Conservation (phyloP, 1,139 yeast genomes). For the Saccharomyces hybrid region DNA sequence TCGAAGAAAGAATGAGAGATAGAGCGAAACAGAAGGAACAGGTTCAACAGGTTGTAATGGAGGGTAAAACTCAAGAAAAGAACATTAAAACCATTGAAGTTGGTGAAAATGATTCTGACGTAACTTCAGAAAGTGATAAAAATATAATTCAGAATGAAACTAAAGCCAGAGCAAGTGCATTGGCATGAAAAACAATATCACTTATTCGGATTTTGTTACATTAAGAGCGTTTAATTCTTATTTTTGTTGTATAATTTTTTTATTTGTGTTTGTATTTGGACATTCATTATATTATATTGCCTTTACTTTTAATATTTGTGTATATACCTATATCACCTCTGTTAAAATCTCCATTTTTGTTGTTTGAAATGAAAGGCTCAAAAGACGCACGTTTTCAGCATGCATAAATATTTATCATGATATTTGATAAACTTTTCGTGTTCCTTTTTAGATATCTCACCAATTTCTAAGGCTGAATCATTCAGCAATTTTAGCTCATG, state of each 20-base stretch:
- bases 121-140: background rate
- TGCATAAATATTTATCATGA: slow-evolving; percentile 23
- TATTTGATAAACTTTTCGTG: slow-evolving; percentile 17
- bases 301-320: background rate
- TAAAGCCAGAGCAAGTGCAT: background rate
- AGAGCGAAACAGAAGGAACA: slow-evolving; percentile 98
- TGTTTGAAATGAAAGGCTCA: slow-evolving; percentile 5
- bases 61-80: slow-evolving; percentile 58
- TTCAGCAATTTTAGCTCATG: slow-evolving; percentile 16
- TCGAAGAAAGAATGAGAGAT: slow-evolving; percentile 97
- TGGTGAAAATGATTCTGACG: background rate
- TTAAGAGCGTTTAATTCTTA: background rate
- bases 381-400: slow-evolving; percentile 26
- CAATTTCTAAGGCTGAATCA: slow-evolving; percentile 14
- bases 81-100: slow-evolving; percentile 19
- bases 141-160: background rate
- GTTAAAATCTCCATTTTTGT: background rate
- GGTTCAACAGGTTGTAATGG: slow-evolving; percentile 98
- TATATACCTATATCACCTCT: background rate
- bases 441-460: slow-evolving; percentile 17
- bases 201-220: background rate
- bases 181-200: background rate
- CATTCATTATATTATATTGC: background rate
- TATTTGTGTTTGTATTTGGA: background rate
- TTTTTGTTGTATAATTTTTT: background rate